These are phyloP conservation scores for Conticribra weissflogii DNA, from an alignment of 108 stramenopile species.

Conservation along the genomic window DNA sequence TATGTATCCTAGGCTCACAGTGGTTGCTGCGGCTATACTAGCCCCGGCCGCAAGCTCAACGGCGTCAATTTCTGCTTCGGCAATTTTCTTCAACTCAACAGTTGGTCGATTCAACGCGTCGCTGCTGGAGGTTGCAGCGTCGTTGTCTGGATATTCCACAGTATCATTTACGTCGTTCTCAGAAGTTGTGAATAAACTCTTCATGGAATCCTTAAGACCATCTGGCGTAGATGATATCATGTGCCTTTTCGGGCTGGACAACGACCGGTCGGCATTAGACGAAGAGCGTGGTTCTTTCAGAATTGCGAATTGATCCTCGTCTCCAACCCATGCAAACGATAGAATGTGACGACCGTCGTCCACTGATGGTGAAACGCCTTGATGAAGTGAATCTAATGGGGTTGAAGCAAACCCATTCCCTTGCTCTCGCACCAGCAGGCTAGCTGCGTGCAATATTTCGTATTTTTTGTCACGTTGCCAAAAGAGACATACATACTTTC, in stretches of 20 bases:
- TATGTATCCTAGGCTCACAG: slow-evolving; percentile 60
- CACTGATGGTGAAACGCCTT: slow-evolving; percentile 57
- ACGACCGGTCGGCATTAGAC: no score
- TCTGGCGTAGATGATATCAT: slow-evolving; percentile 7
- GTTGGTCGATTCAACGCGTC: slow-evolving; percentile 37
- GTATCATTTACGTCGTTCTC: neutral
- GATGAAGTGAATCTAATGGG: slow-evolving; percentile 45
- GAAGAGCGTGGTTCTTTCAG: slow-evolving; percentile 17
- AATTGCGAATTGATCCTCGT: slow-evolving; percentile 72
- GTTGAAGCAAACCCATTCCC: slow-evolving; percentile 1
- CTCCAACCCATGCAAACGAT: slow-evolving; percentile 85
- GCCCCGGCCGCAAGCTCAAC: slow-evolving; percentile 55
- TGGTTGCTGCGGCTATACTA: slow-evolving; percentile 59
- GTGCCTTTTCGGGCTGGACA: no score
- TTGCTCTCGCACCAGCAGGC: slow-evolving; percentile 44
- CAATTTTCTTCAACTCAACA: slow-evolving; percentile 67
- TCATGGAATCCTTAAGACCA: neutral
- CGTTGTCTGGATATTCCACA: slow-evolving; percentile 21
- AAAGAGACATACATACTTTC: slow-evolving; percentile 68
- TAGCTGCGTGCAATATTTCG: slow-evolving; percentile 74
- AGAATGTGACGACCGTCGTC: slow-evolving; percentile 65
- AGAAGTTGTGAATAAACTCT: neutral
- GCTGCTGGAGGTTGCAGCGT: slow-evolving; percentile 22
- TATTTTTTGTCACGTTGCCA: slow-evolving; percentile 72
- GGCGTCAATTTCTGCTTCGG: slow-evolving; percentile 55